phyloP scores from a whole-genome alignment of 139 green algal species.

The Pleodorina starrii region DNA sequence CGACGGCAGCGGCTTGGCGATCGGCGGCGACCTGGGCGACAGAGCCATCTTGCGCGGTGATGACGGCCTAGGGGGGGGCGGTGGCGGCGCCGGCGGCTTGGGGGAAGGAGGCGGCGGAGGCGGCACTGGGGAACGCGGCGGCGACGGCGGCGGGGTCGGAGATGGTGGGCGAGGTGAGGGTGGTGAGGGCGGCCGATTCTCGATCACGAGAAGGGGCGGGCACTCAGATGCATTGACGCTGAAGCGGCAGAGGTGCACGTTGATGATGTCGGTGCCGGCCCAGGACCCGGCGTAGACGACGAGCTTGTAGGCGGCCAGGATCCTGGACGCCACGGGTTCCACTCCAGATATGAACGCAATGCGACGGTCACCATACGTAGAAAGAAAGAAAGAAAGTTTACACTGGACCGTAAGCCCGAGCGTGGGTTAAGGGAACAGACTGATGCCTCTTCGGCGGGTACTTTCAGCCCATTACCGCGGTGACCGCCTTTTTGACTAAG shows the following conservation, averaged over 20 bases:
- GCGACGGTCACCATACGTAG: background rate
- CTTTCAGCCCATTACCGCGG: no score
- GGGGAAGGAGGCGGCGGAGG: background rate
- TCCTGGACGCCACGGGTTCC: no score
- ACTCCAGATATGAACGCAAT: background rate
- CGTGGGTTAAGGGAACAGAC: no score
- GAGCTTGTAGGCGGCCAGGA: background rate
- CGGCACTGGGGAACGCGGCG: background rate
- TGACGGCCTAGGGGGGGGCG: background rate
- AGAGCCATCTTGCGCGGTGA: background rate
- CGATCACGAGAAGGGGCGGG: background rate
- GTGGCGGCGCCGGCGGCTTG: background rate
- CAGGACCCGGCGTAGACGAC: conserved; percentile 1
- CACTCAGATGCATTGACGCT: background rate
- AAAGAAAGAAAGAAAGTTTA: no score
- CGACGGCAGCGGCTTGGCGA: no score
- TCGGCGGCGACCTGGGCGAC: background rate
- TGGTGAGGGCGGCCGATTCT: background rate
- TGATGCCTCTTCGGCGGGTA: no score
- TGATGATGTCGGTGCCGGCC: background rate
- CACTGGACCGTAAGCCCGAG: no score
- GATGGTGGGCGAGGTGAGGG: background rate
- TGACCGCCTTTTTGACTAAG: no score
- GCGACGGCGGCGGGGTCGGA: background rate
- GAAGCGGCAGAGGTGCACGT: conserved; percentile 25